These are phyloP conservation scores for Rhodofomes roseus DNA, from an alignment of 1,284 basidiomycete species.

Conservation along the genomic window DNA sequence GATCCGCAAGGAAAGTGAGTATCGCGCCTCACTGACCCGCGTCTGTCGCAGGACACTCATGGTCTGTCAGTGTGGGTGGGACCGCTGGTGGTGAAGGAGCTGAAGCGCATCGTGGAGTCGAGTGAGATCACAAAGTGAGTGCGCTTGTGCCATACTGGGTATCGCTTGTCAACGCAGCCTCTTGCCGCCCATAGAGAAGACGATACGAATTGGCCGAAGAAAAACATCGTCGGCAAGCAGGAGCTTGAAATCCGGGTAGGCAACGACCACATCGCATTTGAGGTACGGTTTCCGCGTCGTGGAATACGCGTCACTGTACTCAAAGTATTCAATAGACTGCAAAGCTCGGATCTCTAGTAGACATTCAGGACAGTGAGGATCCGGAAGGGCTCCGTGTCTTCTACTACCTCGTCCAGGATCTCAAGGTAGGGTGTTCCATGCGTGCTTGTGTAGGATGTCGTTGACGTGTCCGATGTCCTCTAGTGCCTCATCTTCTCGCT, in stretches of 20 bases:
- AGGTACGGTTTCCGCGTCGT: conserved; percentile 46
- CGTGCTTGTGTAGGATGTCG: conserved; percentile 1
- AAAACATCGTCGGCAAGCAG: conserved; percentile 97
- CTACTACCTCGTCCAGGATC: conserved; percentile 97
- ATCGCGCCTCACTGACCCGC: background rate
- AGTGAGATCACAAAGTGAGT: conserved; percentile 93
- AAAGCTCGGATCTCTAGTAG: conserved; percentile 95
- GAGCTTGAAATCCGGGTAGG: conserved; percentile 95
- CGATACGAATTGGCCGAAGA: conserved; percentile 97
- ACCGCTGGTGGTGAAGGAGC: conserved; percentile 86
- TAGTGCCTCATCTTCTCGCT: conserved; percentile 97
- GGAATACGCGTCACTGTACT: background rate
- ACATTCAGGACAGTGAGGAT: conserved; percentile 96
- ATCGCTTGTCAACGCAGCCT: background rate
- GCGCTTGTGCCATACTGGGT: background rate
- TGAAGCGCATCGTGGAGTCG: conserved; percentile 92
- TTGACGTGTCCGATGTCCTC: background rate
- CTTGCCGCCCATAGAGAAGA: conserved; percentile 72
- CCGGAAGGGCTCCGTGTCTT: conserved; percentile 98
- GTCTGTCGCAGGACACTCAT: background rate
- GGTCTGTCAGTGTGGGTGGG: conserved; percentile 83
- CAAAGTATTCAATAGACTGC: conserved; percentile 65
- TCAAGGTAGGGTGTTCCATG: conserved; percentile 62
- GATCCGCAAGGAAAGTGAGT: conserved; percentile 97
- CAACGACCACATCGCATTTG: conserved; percentile 96